phyloP scores from a whole-genome alignment of 129 eudicot genomes.

The Escallonia herrerae region DNA sequence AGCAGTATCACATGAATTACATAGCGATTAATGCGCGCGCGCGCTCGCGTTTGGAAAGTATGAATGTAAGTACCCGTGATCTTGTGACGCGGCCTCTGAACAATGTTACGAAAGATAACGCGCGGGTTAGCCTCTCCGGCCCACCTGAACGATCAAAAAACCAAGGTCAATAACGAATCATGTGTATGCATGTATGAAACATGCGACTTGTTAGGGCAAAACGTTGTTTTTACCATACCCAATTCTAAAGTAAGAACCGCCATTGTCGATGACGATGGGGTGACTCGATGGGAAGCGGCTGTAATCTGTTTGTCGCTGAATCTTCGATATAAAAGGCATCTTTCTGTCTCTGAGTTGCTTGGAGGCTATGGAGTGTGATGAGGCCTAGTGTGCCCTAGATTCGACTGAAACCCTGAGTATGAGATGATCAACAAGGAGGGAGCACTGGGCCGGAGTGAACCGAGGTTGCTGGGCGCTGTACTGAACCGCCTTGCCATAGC shows the following conservation, averaged over 20 bases:
- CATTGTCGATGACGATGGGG: slow-evolving; percentile 93
- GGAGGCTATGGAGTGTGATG: slow-evolving; percentile 7
- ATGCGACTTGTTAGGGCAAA: slow-evolving; percentile 1
- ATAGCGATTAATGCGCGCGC: neutral
- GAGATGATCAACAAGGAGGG: neutral
- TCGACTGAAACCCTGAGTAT: slow-evolving; percentile 4
- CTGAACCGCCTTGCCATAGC: neutral
- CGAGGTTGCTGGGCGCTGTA: too few relatives aligned
- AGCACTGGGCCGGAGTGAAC: neutral
- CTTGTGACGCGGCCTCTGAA: slow-evolving; percentile 95
- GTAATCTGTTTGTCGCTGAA: slow-evolving; percentile 78
- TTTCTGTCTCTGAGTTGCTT: slow-evolving; percentile 5
- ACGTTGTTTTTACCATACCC: slow-evolving; percentile 34
- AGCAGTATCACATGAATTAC: neutral
- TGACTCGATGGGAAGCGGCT: slow-evolving; percentile 44
- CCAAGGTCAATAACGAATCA: neutral
- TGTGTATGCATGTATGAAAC: neutral
- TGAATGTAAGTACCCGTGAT: slow-evolving; percentile 44
- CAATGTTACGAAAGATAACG: slow-evolving; percentile 82
- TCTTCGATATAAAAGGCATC: slow-evolving; percentile 81
- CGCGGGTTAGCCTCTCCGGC: slow-evolving; percentile 96
- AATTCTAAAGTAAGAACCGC: slow-evolving; percentile 91
- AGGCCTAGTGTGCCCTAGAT: slow-evolving; percentile 27
- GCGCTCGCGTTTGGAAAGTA: neutral
- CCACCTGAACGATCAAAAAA: slow-evolving; percentile 57